Percentiles rank a stretch among this genome's conserved stretches.
phyloP scores from a whole-genome alignment of 2,329 filamentous ascomycete species.

The Aspergillus arachidicola region DNA sequence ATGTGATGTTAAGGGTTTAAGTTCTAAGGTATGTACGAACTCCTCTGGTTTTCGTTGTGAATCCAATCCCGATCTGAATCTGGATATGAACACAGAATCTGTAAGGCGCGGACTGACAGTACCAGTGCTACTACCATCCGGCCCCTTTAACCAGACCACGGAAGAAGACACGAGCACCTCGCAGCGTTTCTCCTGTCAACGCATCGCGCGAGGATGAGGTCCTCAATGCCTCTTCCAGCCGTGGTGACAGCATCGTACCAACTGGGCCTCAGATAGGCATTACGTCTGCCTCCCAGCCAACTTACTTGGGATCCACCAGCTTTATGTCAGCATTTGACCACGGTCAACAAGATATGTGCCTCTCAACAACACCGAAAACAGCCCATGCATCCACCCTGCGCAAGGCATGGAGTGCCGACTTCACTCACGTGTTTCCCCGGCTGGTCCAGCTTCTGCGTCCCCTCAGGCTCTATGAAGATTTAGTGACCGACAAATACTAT shows the following conservation, averaged over 20 bases:
- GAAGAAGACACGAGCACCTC: background rate
- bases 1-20: background rate
- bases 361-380: background rate
- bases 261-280: background rate
- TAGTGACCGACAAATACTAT: conserved; percentile 2
- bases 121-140: conserved; percentile 10
- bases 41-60: background rate
- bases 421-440: background rate
- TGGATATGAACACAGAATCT: background rate
- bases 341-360: background rate
- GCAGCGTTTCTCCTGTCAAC: background rate
- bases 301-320: conserved; percentile 6
- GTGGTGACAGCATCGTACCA: background rate
- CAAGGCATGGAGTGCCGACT: conserved; percentile 3
- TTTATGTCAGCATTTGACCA: conserved; percentile 6
- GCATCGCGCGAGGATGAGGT: background rate
- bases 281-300: background rate
- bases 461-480: conserved; percentile 1
- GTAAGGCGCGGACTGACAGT: background rate
- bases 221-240: background rate
- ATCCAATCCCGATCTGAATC: background rate
- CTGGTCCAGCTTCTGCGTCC: conserved; percentile 6
- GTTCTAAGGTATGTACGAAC: background rate
- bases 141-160: conserved; percentile 10
- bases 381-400: background rate